phyloP scores from a whole-genome alignment of 177 flowering plant species.

The Vitis hybrid region DNA sequence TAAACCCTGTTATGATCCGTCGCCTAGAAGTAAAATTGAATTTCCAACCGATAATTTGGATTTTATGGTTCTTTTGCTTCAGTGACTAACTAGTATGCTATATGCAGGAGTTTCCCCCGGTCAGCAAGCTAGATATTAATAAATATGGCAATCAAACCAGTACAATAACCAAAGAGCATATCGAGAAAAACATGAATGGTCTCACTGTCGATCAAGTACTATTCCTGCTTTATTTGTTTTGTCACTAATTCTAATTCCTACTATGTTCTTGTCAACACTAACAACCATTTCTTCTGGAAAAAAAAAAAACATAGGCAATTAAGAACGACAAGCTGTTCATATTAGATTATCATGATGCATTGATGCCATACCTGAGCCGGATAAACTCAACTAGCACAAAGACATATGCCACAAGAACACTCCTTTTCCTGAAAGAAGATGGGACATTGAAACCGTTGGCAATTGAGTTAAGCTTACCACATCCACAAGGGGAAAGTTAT shows the following conservation, averaged over 20 bases:
- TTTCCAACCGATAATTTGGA: not conserved
- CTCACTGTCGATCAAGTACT: constrained; percentile 59
- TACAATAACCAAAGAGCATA: constrained; percentile 53
- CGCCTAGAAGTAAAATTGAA: constrained; percentile 52
- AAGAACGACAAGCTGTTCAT: constrained; percentile 57
- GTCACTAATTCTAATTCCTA: not conserved
- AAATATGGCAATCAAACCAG: constrained; percentile 73
- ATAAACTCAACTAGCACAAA: constrained; percentile 73
- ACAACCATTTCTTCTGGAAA: not conserved
- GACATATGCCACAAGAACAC: constrained; percentile 74
- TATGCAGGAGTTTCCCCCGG: constrained; percentile 81
- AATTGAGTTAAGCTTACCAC: constrained; percentile 84
- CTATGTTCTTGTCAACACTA: not conserved
- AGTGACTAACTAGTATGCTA: constrained; percentile 2
- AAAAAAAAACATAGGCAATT: constrained; percentile 33
- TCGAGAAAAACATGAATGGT: constrained; percentile 64
- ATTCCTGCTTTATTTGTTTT: not conserved
- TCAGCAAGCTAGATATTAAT: constrained; percentile 67
- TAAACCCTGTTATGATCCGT: constrained; percentile 75
- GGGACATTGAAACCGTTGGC: constrained; percentile 83
- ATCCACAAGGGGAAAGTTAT: constrained; percentile 60
- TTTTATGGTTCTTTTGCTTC: not conserved
- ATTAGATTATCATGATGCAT: constrained; percentile 77
- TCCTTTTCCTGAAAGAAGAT: constrained; percentile 72
- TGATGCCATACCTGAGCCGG: constrained; percentile 74